Conservation (phyloP, 495 filamentous ascomycete species). For the Xylaria sp. region DNA sequence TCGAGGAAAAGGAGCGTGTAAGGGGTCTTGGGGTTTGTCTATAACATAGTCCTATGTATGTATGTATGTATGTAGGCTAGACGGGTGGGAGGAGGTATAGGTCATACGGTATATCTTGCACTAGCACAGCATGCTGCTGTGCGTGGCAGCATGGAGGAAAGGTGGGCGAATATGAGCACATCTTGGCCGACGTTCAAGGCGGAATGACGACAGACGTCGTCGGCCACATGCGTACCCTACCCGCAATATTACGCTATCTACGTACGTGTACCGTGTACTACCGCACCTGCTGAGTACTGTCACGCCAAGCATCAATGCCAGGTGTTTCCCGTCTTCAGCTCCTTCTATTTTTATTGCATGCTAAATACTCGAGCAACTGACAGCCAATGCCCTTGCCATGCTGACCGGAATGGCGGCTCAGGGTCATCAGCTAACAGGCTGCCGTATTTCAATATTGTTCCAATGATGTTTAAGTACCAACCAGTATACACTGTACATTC, state of each 20-base stretch:
- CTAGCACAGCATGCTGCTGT: constrained; percentile 8
- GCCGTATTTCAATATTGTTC: neutral
- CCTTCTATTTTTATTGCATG: constrained; percentile 12
- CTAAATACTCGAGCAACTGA: neutral
- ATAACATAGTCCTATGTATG: neutral
- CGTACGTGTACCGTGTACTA: neutral
- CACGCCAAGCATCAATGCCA: neutral
- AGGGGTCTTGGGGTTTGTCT: constrained; percentile 4
- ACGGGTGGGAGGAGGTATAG: neutral
- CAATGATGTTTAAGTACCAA: neutral
- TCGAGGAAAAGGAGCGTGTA: neutral
- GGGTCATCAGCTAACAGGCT: neutral
- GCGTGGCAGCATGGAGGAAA: constrained; percentile 2
- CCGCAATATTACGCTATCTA: neutral
- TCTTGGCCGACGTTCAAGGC: neutral
- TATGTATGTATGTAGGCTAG: too few relatives aligned
- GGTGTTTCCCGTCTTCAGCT: constrained; percentile 1
- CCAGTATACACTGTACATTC: neutral
- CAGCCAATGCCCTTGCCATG: constrained; percentile 13
- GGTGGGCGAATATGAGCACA: constrained; percentile 11
- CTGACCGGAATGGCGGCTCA: neutral
- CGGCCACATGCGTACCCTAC: neutral
- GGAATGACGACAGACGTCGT: constrained; percentile 18
- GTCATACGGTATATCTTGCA: constrained; percentile 17
- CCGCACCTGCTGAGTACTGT: neutral